Evolutionary conservation across 2,329 filamentous ascomycete genomes (phyloP), one percentile per base, ranked within the genome.

Genomic region (Penicillium sp.): DNA sequence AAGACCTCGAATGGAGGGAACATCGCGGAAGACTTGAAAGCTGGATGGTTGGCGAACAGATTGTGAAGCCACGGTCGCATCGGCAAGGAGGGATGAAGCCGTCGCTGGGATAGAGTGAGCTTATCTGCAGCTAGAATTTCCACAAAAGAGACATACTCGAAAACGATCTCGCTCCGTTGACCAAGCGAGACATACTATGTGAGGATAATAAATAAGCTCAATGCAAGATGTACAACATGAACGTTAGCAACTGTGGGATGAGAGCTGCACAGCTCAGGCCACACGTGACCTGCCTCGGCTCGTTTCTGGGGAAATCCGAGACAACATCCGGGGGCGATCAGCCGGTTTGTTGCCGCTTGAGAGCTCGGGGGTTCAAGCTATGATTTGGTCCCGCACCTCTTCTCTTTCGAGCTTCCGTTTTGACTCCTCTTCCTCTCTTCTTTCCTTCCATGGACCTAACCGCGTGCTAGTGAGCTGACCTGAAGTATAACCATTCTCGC

Each of bases 1-100:
- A 79, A 87, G 88, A 64, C 80, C 74, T 38, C 90, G 89, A 49
- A 96, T 78, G 12, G 84, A 79, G 15, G 86, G 77, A 56, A 94
- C 86, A 72, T 90, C 83, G 65, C 90, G 89, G 70, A 96, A 88
- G 65, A 97, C 68, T 56, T 73, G 63, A 58, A 75, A 73, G 21
- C 72, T 71, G 9, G 69, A 65, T 18, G 62, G 63, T 48, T 60
- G 59, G 31, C 58, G 56, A 42, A 50, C 45, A 29, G 61, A 60
- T 32, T 60, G 60, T 31, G 57, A 56, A 25, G 62, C 59, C 16
- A 62, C 56, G 53, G 56, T 57, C 50, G 61, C 57, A 34, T 61
- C 58, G 42, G 61, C 60, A 50, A 68, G 55, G 21, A 65, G 56
- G 40, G 63, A 62, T n/a, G 65, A 62, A 46, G 65, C 60, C 29